Evolutionary conservation across 179 eudicot species (phyloP).

Genomic region (Amaranthus tricolor): DNA sequence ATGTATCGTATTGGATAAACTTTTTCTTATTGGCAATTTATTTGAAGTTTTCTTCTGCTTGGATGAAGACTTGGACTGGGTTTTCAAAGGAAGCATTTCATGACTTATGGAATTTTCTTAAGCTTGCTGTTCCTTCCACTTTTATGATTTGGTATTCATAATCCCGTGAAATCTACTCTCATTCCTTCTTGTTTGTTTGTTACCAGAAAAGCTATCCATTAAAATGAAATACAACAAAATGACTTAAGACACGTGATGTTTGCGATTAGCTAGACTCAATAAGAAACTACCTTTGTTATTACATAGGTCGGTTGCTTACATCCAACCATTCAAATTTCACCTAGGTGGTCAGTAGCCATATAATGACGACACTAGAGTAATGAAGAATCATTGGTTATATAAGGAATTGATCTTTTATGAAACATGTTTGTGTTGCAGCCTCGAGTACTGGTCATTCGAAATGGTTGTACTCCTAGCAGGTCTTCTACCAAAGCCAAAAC

Average conservation of each 20-base stretch:
- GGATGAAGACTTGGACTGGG: slow-evolving; percentile 39
- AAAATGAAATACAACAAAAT: too few relatives aligned
- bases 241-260: too few relatives aligned
- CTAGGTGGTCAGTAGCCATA: too few relatives aligned
- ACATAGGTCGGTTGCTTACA: too few relatives aligned
- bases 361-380: too few relatives aligned
- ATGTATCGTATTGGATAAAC: slow-evolving; percentile 30
- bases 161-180: neutral
- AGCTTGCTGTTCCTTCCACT: slow-evolving; percentile 38
- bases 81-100: slow-evolving; percentile 31
- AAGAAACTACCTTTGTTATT: too few relatives aligned
- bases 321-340: too few relatives aligned
- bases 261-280: too few relatives aligned
- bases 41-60: slow-evolving; percentile 31
- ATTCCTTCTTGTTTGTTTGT: too few relatives aligned
- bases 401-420: neutral
- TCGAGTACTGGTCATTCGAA: slow-evolving; percentile 75
- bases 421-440: slow-evolving; percentile 32
- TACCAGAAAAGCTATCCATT: too few relatives aligned
- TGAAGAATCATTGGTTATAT: too few relatives aligned
- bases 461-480: slow-evolving; percentile 66
- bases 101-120: slow-evolving; percentile 29
- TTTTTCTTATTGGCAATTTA: slow-evolving; percentile 22
- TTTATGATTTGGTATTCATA: slow-evolving; percentile 43
- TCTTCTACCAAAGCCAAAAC: slow-evolving; percentile 61